Evolutionary conservation across 345 rosid species (phyloP).

Genomic region (Murraya koenigii): DNA sequence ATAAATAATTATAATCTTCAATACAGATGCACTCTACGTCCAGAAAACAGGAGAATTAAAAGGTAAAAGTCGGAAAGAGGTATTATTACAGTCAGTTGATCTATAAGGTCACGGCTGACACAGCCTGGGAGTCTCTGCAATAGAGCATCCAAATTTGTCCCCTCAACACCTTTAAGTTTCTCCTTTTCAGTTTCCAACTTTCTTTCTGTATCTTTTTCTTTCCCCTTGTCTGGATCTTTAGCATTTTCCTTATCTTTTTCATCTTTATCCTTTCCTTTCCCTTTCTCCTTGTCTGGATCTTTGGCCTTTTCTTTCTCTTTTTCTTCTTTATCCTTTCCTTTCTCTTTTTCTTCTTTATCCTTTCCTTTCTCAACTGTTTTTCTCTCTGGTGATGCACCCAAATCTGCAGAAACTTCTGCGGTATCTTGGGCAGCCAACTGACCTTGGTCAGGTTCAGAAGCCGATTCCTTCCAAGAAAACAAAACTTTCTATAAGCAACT

Average conservation of each 20-base stretch:
- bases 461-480: constrained; percentile 50
- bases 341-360: constrained; percentile 88
- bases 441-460: constrained; percentile 63
- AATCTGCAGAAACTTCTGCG: constrained; percentile 56
- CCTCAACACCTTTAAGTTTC: constrained; percentile 83
- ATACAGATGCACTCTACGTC: not conserved
- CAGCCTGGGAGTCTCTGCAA: constrained; percentile 95
- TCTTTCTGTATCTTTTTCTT: constrained; percentile 78
- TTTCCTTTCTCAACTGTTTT: constrained; percentile 63
- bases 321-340: constrained; percentile 82
- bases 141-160: constrained; percentile 86
- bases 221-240: constrained; percentile 52
- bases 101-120: constrained; percentile 96
- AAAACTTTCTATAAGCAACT: constrained; percentile 6
- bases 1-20: constrained; percentile 11
- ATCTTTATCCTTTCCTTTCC: constrained; percentile 55
- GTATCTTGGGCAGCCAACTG: constrained; percentile 48
- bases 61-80: constrained; percentile 11
- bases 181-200: constrained; percentile 86
- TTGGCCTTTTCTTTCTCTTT: constrained; percentile 64
- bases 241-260: constrained; percentile 71
- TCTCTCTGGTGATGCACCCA: constrained; percentile 55
- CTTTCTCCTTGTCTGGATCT: constrained; percentile 41
- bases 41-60: not conserved
- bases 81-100: constrained; percentile 82